These are phyloP conservation scores for Boletus sp. DNA, from an alignment of 768 basidiomycete genomes.

Conservation along the genomic window DNA sequence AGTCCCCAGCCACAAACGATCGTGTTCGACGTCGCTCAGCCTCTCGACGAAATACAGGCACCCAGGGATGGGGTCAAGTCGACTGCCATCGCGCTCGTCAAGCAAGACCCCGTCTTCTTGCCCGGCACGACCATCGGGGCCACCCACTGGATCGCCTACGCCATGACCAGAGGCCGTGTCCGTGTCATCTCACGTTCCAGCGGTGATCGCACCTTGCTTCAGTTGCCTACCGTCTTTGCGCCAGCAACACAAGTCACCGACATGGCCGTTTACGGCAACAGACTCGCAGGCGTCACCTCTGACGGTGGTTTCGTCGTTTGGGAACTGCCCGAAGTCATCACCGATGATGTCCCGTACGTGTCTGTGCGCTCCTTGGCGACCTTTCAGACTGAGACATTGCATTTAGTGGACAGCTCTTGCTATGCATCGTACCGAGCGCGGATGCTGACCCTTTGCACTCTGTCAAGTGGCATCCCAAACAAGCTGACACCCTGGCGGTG, in stretches of 20 bases:
- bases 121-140: slow-evolving; percentile 88
- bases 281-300: slow-evolving; percentile 82
- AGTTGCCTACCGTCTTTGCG: slow-evolving; percentile 64
- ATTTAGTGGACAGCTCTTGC: slow-evolving; percentile 59
- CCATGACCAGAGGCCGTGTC: slow-evolving; percentile 89
- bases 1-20: slow-evolving; percentile 69
- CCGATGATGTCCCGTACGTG: slow-evolving; percentile 82
- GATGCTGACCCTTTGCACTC: slow-evolving; percentile 65
- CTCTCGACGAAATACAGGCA: slow-evolving; percentile 73
- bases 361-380: background rate
- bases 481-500: slow-evolving; percentile 77
- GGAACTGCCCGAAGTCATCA: slow-evolving; percentile 81
- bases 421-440: slow-evolving; percentile 64
- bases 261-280: slow-evolving; percentile 82
- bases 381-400: slow-evolving; percentile 7
- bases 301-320: slow-evolving; percentile 89
- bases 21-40: slow-evolving; percentile 71
- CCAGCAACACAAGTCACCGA: slow-evolving; percentile 66
- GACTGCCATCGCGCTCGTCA: slow-evolving; percentile 87
- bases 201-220: slow-evolving; percentile 83
- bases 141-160: slow-evolving; percentile 90
- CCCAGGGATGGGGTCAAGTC: slow-evolving; percentile 76
- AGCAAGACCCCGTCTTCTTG: slow-evolving; percentile 80
- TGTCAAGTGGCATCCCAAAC: slow-evolving; percentile 88
- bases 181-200: slow-evolving; percentile 87